Evolutionary conservation across 495 filamentous ascomycete species (phyloP).

Genomic region (Talaromyces thailandensis): DNA sequence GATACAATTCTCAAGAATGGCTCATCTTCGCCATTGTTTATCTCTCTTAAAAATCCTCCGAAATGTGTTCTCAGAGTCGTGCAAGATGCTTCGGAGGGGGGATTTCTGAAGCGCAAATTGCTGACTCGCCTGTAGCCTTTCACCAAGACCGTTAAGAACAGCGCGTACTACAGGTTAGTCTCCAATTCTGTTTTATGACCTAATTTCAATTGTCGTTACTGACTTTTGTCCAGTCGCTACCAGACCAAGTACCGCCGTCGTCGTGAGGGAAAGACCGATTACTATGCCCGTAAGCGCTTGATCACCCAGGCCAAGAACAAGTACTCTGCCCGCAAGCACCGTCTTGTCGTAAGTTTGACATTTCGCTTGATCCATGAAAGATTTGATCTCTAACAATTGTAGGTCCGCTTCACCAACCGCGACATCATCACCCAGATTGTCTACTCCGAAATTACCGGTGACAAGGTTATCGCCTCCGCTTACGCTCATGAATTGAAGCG

Average conservation of each 20-base stretch:
- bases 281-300: constrained; percentile 98
- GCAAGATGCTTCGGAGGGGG: constrained; percentile 92
- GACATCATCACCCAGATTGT: constrained; percentile 98
- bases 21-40: constrained; percentile 13
- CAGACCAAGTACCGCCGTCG: constrained; percentile 99
- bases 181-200: constrained; percentile 9
- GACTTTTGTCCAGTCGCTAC: constrained; percentile 62
- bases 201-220: constrained; percentile 12
- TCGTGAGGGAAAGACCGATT: constrained; percentile 96
- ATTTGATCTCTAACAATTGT: background rate
- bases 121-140: constrained; percentile 89
- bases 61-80: constrained; percentile 48
- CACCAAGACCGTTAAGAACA: constrained; percentile 94
- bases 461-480: constrained; percentile 89
- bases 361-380: background rate
- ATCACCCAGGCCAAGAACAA: constrained; percentile 99
- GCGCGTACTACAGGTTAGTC: constrained; percentile 91
- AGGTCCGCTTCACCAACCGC: constrained; percentile 98
- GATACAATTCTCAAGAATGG: constrained; percentile 12
- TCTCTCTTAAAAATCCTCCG: constrained; percentile 3
- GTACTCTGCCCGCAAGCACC: constrained; percentile 69
- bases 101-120: constrained; percentile 95
- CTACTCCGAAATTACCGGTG: constrained; percentile 90
- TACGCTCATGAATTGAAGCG: constrained; percentile 96
- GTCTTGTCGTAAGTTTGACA: constrained; percentile 53